phyloP scores from a whole-genome alignment of 2,329 filamentous ascomycete genomes.

The Xylariaceae sp. region DNA sequence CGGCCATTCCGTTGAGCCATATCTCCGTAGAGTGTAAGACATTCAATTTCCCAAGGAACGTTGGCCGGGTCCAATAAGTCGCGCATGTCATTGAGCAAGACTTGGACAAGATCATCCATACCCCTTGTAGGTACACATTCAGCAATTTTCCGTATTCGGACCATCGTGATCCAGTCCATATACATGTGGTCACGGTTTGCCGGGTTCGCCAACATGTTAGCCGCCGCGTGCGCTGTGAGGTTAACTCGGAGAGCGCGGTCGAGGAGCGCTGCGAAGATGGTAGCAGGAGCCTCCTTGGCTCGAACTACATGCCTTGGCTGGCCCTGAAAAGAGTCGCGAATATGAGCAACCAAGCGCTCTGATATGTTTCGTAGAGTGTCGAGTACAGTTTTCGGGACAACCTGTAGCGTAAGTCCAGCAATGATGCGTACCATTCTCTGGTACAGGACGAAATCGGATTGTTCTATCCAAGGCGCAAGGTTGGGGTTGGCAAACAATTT shows the following conservation, averaged over 20 bases:
- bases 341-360: conserved; percentile 78
- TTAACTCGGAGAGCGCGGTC: conserved; percentile 91
- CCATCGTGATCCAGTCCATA: conserved; percentile 80
- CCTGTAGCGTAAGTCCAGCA: conserved; percentile 85
- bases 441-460: conserved; percentile 95
- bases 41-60: conserved; percentile 70
- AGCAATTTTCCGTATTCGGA: conserved; percentile 67
- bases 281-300: conserved; percentile 87
- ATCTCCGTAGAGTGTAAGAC: conserved; percentile 66
- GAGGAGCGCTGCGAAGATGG: conserved; percentile 84
- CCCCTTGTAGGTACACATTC: conserved; percentile 67
- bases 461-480: conserved; percentile 90
- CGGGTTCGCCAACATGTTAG: conserved; percentile 87
- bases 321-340: conserved; percentile 82
- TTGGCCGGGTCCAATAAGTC: conserved; percentile 72
- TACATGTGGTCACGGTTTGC: conserved; percentile 96
- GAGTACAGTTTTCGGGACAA: conserved; percentile 85
- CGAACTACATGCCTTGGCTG: conserved; percentile 85
- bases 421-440: conserved; percentile 96
- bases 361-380: conserved; percentile 89
- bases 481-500: conserved; percentile 84
- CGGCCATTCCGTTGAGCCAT: conserved; percentile 56
- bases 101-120: conserved; percentile 70
- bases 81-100: conserved; percentile 71
- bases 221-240: conserved; percentile 89